Conservation (phyloP, 495 filamentous ascomycete species). For the Rhizodiscina lignyota region DNA sequence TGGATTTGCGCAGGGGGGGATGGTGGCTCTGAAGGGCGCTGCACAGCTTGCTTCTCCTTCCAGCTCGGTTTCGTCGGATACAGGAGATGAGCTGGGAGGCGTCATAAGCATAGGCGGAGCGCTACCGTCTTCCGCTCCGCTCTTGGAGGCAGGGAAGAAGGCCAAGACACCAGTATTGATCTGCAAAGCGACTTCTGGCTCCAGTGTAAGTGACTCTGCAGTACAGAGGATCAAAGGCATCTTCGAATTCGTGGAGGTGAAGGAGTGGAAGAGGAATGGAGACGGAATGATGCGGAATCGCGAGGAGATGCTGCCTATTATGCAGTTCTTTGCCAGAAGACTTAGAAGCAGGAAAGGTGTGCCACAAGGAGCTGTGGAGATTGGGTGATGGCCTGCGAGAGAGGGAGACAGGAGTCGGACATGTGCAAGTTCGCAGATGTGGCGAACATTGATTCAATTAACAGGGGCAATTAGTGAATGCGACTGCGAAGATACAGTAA, state of each 20-base stretch:
- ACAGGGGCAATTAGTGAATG: too few relatives aligned
- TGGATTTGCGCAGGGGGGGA: conserved; percentile 80
- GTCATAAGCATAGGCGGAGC: conserved; percentile 61
- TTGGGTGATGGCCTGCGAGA: conserved; percentile 23
- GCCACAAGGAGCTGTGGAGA: conserved; percentile 41
- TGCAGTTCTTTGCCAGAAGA: conserved; percentile 77
- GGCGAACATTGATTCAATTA: too few relatives aligned
- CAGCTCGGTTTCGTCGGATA: too few relatives aligned
- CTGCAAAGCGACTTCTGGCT: conserved; percentile 45
- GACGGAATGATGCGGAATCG: conserved; percentile 71
- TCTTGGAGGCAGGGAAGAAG: conserved; percentile 17
- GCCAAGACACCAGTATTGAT: conserved; percentile 59
- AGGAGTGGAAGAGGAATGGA: conserved; percentile 53
- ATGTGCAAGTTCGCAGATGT: too few relatives aligned
- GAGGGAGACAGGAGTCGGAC: too few relatives aligned
- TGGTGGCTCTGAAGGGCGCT: conserved; percentile 47
- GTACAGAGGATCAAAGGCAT: conserved; percentile 43
- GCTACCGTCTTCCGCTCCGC: not conserved
- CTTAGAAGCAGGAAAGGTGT: conserved; percentile 48
- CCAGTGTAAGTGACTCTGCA: conserved; percentile 42
- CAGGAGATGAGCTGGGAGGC: conserved; percentile 30
- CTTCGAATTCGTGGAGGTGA: conserved; percentile 59
- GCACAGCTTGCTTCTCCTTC: conserved; percentile 9
- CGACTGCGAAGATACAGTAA: too few relatives aligned
- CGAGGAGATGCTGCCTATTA: conserved; percentile 84